Percentiles rank a stretch among this genome's conserved stretches.
phyloP scores from a whole-genome alignment of 1,284 basidiomycete genomes.

The Abortiporus biennis region DNA sequence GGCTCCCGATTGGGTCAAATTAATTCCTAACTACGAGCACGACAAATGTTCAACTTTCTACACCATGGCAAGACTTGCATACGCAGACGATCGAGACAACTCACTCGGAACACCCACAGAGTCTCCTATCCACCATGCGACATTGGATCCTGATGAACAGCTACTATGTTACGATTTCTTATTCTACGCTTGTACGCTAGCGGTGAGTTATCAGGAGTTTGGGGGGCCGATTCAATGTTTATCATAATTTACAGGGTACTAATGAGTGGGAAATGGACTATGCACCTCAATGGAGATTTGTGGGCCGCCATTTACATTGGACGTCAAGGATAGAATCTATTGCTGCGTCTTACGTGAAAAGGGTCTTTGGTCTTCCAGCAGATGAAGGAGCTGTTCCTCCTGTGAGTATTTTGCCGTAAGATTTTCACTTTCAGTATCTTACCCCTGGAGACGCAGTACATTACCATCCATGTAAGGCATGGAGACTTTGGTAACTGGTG shows the following conservation, averaged over 20 bases:
- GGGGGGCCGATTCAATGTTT: slow-evolving; percentile 4
- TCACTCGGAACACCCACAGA: slow-evolving; percentile 29
- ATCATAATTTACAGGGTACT: slow-evolving; percentile 9
- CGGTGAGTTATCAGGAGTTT: slow-evolving; percentile 14
- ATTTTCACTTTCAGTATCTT: slow-evolving; percentile 2
- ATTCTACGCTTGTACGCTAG: slow-evolving; percentile 38
- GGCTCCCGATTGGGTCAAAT: slow-evolving; percentile 36
- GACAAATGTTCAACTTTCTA: slow-evolving; percentile 41
- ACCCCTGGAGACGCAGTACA: slow-evolving; percentile 40
- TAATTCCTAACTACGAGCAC: slow-evolving; percentile 29
- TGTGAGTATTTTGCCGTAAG: slow-evolving; percentile 22
- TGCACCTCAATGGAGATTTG: slow-evolving; percentile 44
- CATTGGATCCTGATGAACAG: slow-evolving; percentile 43
- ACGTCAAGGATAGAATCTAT: slow-evolving; percentile 30
- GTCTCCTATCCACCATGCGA: slow-evolving; percentile 26
- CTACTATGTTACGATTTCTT: slow-evolving; percentile 49
- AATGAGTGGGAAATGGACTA: slow-evolving; percentile 40
- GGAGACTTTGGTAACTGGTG: slow-evolving; percentile 50
- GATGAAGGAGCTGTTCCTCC: slow-evolving; percentile 32
- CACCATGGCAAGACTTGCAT: slow-evolving; percentile 38
- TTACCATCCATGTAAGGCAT: slow-evolving; percentile 58
- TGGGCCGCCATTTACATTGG: slow-evolving; percentile 41
- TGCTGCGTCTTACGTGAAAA: slow-evolving; percentile 33
- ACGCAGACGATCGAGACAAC: slow-evolving; percentile 32
- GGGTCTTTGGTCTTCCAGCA: slow-evolving; percentile 31